These are phyloP conservation scores for Trichoderma erinaceum DNA, from an alignment of 495 filamentous ascomycete genomes.

Conservation along the genomic window DNA sequence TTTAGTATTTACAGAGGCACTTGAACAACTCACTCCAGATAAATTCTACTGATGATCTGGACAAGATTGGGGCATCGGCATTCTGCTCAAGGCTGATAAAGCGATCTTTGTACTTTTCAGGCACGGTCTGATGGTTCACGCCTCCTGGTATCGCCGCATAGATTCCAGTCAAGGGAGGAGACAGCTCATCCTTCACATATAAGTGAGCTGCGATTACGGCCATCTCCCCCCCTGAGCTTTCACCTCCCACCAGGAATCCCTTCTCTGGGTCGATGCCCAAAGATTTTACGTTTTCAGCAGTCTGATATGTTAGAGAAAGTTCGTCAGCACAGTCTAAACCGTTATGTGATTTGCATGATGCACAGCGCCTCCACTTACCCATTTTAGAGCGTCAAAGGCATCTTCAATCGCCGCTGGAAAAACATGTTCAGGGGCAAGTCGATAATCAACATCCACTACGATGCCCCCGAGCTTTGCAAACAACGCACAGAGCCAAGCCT, in stretches of 20 bases:
- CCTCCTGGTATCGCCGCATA: conserved; percentile 33
- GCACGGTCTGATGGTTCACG: conserved; percentile 17
- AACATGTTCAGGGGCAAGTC: conserved; percentile 39
- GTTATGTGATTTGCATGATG: not conserved
- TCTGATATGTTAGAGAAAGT: conserved; percentile 17
- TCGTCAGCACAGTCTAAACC: not conserved
- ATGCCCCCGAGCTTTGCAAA: conserved; percentile 29
- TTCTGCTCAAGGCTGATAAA: conserved; percentile 22
- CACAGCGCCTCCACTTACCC: conserved; percentile 26
- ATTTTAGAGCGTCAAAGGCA: conserved; percentile 44
- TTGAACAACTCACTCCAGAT: conserved; percentile 8
- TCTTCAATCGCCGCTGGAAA: conserved; percentile 42
- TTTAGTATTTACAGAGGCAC: not conserved
- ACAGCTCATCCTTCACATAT: conserved; percentile 28
- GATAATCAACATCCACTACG: conserved; percentile 38
- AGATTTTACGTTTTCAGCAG: conserved; percentile 27
- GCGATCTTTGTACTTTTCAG: conserved; percentile 20
- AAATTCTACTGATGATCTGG: conserved; percentile 10
- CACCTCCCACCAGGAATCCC: conserved; percentile 46
- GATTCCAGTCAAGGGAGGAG: conserved; percentile 35
- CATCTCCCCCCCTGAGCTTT: conserved; percentile 42
- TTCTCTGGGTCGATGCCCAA: conserved; percentile 31
- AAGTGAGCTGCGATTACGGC: conserved; percentile 34
- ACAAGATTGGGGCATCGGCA: conserved; percentile 14
- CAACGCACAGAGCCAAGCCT: conserved; percentile 26